A percentile compares a stretch with the other conserved stretches of the same genome.
Conservation (phyloP, 2,329 filamentous ascomycete species). For the Pleurostoma richardsiae region DNA sequence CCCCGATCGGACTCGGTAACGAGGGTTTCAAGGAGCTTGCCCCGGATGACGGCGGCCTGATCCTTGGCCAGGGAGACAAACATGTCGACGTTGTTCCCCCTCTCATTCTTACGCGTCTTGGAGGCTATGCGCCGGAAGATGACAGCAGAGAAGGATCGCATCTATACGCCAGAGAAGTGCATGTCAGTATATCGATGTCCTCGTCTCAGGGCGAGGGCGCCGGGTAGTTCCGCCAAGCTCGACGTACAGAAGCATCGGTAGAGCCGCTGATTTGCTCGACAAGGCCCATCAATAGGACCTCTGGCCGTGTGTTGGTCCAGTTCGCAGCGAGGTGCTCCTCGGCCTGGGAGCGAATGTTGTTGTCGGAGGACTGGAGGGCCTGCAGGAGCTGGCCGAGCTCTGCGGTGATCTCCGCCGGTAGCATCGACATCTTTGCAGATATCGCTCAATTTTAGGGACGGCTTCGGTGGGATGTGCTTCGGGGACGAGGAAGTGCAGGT, state of each 20-base stretch:
- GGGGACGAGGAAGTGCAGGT: no score
- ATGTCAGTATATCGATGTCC: slow-evolving; percentile 1
- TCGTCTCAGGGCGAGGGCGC: slow-evolving; percentile 1
- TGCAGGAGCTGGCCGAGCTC: slow-evolving; percentile 83
- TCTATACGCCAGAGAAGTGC: slow-evolving; percentile 42
- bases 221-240: neutral
- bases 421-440: slow-evolving; percentile 65
- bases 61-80: slow-evolving; percentile 75
- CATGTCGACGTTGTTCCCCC: slow-evolving; percentile 71
- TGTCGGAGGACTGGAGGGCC: slow-evolving; percentile 86
- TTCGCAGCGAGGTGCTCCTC: slow-evolving; percentile 88
- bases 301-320: slow-evolving; percentile 79
- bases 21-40: slow-evolving; percentile 76
- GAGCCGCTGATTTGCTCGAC: slow-evolving; percentile 84
- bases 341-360: slow-evolving; percentile 75
- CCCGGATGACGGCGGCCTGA: slow-evolving; percentile 72
- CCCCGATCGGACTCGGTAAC: slow-evolving; percentile 65
- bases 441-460: neutral
- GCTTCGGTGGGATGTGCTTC: no score
- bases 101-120: slow-evolving; percentile 74
- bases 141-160: slow-evolving; percentile 85
- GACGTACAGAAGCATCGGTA: slow-evolving; percentile 65
- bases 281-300: slow-evolving; percentile 87
- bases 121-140: slow-evolving; percentile 92
- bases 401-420: slow-evolving; percentile 76